Evolutionary conservation across 2,329 filamentous ascomycete species (phyloP).

Genomic region (Graphilbum sp.): DNA sequence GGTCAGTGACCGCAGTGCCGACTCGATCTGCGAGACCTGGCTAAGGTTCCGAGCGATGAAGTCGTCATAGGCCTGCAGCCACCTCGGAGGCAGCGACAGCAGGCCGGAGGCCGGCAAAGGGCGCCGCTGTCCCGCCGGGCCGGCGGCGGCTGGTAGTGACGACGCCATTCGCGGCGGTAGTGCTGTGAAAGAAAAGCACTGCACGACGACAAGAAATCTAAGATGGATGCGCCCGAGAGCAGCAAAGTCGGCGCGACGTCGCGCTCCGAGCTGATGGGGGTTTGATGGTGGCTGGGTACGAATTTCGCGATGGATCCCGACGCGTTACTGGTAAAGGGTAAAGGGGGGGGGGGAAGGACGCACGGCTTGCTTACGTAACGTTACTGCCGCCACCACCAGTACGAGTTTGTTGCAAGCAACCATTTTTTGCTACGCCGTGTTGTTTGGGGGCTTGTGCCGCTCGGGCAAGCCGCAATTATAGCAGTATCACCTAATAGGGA

Average conservation of each 20-base stretch:
- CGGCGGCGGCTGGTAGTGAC: not conserved
- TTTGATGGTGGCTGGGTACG: too few relatives aligned
- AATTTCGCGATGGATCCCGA: too few relatives aligned
- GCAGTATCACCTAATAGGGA: too few relatives aligned
- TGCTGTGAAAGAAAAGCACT: not conserved
- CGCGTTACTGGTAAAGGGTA: too few relatives aligned
- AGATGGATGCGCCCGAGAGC: not conserved
- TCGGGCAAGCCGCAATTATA: too few relatives aligned
- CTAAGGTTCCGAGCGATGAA: conserved; percentile 93
- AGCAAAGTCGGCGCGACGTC: too few relatives aligned
- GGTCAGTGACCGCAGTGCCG: conserved; percentile 75
- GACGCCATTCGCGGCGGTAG: not conserved
- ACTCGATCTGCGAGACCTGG: conserved; percentile 90
- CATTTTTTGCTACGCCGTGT: too few relatives aligned
- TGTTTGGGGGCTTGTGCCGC: too few relatives aligned
- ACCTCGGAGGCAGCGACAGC: conserved; percentile 37
- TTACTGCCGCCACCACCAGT: too few relatives aligned
- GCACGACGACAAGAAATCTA: not conserved
- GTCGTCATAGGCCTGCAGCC: conserved; percentile 60
- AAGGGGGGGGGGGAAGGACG: too few relatives aligned
- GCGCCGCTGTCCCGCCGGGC: not conserved
- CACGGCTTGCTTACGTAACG: too few relatives aligned
- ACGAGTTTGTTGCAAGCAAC: too few relatives aligned
- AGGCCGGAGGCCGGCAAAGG: not conserved
- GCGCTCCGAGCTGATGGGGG: not conserved